Conservation (phyloP, 208 protist genomes). For the Leishmania guyanensis region DNA sequence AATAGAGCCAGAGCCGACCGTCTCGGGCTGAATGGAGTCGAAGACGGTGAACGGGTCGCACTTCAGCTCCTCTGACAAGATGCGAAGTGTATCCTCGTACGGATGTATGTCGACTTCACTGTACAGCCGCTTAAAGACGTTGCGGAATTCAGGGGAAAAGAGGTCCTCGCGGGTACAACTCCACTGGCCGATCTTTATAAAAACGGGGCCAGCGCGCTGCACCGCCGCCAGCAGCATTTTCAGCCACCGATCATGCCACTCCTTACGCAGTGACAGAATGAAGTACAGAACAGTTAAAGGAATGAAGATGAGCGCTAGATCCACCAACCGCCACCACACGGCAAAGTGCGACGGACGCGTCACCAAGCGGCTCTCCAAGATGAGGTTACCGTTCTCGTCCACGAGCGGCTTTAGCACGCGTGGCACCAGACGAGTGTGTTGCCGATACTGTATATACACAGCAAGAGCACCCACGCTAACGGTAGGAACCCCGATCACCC, state of each 20-base stretch:
- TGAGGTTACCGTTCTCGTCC: slow-evolving; percentile 61
- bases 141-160: slow-evolving; percentile 79
- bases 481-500: slow-evolving; percentile 49
- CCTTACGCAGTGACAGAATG: slow-evolving; percentile 56
- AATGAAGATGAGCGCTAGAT: slow-evolving; percentile 74
- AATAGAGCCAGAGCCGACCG: slow-evolving; percentile 90
- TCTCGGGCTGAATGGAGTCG: slow-evolving; percentile 57
- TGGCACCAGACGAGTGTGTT: slow-evolving; percentile 44
- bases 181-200: slow-evolving; percentile 93
- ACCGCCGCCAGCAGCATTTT: slow-evolving; percentile 68
- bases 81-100: slow-evolving; percentile 63
- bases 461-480: slow-evolving; percentile 48
- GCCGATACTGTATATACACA: slow-evolving; percentile 73
- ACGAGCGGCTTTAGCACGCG: slow-evolving; percentile 72
- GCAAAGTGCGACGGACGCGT: slow-evolving; percentile 32
- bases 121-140: slow-evolving; percentile 80
- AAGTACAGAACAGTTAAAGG: slow-evolving; percentile 76
- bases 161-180: slow-evolving; percentile 89
- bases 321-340: slow-evolving; percentile 54
- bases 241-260: slow-evolving; percentile 77
- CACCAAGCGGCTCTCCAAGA: slow-evolving; percentile 63
- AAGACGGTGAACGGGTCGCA: slow-evolving; percentile 64
- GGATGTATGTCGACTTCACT: slow-evolving; percentile 80
- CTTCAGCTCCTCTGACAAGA: slow-evolving; percentile 79
- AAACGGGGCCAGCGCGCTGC: slow-evolving; percentile 83